Evolutionary conservation across 805 yeast species (phyloP), one percentile per base, ranked within the genome.

Genomic region (Saccharomycopsis fodiens): DNA sequence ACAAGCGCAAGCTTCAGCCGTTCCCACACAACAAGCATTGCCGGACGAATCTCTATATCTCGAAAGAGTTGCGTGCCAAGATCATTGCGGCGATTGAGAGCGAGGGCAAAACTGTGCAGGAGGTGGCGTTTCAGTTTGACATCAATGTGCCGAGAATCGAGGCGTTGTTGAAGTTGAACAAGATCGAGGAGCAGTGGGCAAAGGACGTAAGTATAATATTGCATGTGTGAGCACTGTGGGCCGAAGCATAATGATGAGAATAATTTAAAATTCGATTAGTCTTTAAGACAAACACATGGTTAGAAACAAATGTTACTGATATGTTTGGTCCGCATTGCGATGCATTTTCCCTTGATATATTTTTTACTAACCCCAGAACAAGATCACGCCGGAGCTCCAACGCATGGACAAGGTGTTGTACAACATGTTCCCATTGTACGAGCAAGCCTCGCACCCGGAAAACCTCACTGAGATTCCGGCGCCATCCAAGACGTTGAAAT

Each of bases 401-500:
- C 74, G 63, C 52, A 78, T 84, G 76, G 66, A 83, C 4, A 58
- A 64, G 4, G 69, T 78, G 15, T 71, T 93, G 79, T 78, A 79
- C 61, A 74, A 76, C 46, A 80, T 88, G 85, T 85, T 91, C 68
- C 96, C 96, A 40, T 63, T 85, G 37, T 82, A 74, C 58, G 64
- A 70, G 39, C 64, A 73, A 45, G 63, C 66, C 46, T 54, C 54
- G 56, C 70, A 54, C 37, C 59, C 79, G 7, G 95, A 89, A 59
- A 85, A 87, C 60, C 70, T 88, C 59, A 84, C 95, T n/a, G 96
- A 91, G 69, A 85, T 89, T 69, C 96, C 96, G 29, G 79, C 85
- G 42, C 95, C 96, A 27, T 74, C 78, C 53, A 85, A 82, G 64
- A 84, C 95, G 2, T 69, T 82, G 52, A 79, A 78, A 52, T 86